Conservation (phyloP, 495 filamentous ascomycete species). For the Podospora pseudoanserina region DNA sequence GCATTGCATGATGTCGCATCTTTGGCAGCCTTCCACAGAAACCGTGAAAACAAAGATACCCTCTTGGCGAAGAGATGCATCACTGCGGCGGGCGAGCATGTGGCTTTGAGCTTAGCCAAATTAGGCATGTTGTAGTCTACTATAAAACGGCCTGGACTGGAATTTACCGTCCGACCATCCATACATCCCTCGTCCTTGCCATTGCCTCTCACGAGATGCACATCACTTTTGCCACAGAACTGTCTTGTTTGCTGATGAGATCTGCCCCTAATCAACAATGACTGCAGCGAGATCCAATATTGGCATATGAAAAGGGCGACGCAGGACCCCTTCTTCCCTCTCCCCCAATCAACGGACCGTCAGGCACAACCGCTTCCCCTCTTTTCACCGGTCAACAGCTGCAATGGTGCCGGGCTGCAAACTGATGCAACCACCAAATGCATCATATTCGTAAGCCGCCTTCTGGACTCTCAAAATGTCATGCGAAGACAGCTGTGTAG, state of each 20-base stretch:
- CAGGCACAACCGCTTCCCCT: background rate
- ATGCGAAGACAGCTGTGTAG: background rate
- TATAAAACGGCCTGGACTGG: slow-evolving; percentile 2
- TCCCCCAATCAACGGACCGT: background rate
- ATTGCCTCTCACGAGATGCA: background rate
- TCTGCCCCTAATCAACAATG: slow-evolving; percentile 11
- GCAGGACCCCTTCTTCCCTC: slow-evolving; percentile 5
- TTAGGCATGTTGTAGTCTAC: background rate
- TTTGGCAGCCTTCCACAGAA: background rate
- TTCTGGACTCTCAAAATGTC: background rate
- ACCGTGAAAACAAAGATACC: background rate
- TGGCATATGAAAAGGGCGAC: background rate
- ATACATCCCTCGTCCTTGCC: background rate
- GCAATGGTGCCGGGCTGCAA: background rate
- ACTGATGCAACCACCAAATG: background rate
- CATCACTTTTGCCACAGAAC: slow-evolving; percentile 7
- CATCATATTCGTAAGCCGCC: background rate
- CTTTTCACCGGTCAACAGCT: slow-evolving; percentile 4
- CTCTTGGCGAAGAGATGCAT: background rate
- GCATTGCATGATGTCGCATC: background rate
- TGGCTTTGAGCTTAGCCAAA: slow-evolving; percentile 6
- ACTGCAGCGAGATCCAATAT: background rate
- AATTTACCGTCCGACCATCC: background rate
- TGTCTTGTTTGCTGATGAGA: background rate
- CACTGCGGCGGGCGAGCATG: background rate